Conservation (phyloP, 495 filamentous ascomycete species). For the Aspergillus nidulans region DNA sequence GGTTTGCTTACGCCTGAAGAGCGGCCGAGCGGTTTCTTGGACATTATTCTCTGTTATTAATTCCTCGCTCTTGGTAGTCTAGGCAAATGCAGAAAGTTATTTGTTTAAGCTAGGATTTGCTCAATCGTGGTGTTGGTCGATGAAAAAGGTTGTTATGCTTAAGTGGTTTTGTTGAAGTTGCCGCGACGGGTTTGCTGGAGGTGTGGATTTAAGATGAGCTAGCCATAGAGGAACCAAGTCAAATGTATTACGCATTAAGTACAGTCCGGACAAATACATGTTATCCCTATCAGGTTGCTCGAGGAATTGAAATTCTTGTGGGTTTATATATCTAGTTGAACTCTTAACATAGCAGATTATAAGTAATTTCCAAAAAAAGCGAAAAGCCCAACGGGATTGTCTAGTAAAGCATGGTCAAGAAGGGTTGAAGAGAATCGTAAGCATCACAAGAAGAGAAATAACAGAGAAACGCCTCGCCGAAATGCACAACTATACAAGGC, state of each 20-base stretch:
- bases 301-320: not conserved
- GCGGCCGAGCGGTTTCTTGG: conserved; percentile 21
- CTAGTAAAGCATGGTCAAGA: too few species aligned
- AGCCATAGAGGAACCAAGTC: not conserved
- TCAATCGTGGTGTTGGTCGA: not conserved
- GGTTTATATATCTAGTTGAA: conserved; percentile 6
- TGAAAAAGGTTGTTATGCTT: not conserved
- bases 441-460: not conserved
- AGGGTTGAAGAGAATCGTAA: not conserved
- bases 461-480: not conserved
- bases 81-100: too few species aligned
- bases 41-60: conserved; percentile 2
- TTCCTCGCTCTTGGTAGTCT: not conserved
- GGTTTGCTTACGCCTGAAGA: conserved; percentile 20
- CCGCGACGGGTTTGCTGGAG: not conserved
- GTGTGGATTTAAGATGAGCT: not conserved
- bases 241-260: not conserved
- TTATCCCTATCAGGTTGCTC: not conserved
- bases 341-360: not conserved
- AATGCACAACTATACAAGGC: not conserved
- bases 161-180: not conserved
- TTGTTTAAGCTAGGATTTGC: not conserved
- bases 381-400: not conserved
- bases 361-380: not conserved
- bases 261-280: not conserved